These are phyloP conservation scores for Rhodosporidiobolus odoratus DNA, from an alignment of 768 basidiomycete genomes.

Conservation along the genomic window DNA sequence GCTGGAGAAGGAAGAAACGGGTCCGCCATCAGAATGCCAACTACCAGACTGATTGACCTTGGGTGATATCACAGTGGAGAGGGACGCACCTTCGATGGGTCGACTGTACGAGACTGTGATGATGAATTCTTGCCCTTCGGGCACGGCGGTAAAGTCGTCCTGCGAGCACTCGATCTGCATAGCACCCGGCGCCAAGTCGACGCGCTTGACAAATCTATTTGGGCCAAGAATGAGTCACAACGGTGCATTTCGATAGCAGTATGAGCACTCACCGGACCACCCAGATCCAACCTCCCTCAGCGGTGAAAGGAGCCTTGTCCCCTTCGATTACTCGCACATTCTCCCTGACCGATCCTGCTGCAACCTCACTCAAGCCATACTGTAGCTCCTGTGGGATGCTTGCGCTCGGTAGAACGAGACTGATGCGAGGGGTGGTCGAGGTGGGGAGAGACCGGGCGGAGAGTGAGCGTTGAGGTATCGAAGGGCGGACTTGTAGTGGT, in stretches of 20 bases:
- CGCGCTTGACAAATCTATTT: conserved; percentile 30
- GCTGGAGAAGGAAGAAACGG: conserved; percentile 10
- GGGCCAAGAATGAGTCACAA: not conserved
- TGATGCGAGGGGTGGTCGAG: conserved; percentile 19
- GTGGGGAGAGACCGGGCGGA: conserved; percentile 15
- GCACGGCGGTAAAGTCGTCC: conserved; percentile 32
- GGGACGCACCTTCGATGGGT: conserved; percentile 31
- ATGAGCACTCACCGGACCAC: conserved; percentile 21
- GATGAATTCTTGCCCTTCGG: not conserved
- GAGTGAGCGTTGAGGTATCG: not conserved
- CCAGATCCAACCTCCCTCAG: conserved; percentile 11
- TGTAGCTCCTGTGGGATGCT: conserved; percentile 11
- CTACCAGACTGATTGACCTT: not conserved
- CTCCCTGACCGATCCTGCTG: not conserved
- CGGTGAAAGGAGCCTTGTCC: not conserved
- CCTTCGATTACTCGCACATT: conserved; percentile 27
- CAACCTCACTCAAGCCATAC: conserved; percentile 25
- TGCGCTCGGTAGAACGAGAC: not conserved
- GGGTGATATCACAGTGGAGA: too few relatives aligned
- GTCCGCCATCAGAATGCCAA: conserved; percentile 7
- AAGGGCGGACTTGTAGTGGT: conserved; percentile 12
- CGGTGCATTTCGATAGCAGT: too few relatives aligned
- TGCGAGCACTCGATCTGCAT: conserved; percentile 18
- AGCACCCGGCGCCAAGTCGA: not conserved
- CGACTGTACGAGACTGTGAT: conserved; percentile 32